Evolutionary conservation across 176 grass and related monocot genomes (phyloP), one percentile per base, ranked within the genome.

Genomic region (Raddia distichophylla): DNA sequence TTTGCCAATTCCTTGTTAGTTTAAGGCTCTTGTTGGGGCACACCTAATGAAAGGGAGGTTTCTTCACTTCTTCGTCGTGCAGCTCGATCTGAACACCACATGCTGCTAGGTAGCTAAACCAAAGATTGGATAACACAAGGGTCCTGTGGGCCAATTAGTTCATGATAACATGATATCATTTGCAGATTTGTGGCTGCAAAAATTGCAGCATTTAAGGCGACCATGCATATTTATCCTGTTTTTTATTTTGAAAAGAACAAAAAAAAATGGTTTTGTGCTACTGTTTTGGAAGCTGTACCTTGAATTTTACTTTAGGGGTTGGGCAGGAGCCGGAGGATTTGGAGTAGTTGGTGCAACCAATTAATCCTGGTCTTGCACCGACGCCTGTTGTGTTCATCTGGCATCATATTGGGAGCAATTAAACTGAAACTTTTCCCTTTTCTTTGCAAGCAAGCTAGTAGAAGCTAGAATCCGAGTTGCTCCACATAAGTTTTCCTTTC

Each of bases 401-500:
- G 63, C 76, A 64, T 33, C 82, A 76, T 59, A 62, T 45, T 57
- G 8, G 13, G 51, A 22, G 70, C 55, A 45, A 72, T 89, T 71
- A 85, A 89, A 82, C 51, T 73, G 42, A 11, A 64, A 8, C 64
- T 81, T 85, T 80, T 50, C 13, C 40, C 40, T 76, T 85, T 85
- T 18, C 70, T 85, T 85, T 71, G 82, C 49, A 32, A 65, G 53
- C 82, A 85, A 89, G 81, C 62, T 64, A 80, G 81, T 37, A 64
- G 58, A 67, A 69, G 10, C 76, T 34, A 6, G 76, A 17, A 19
- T 27, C 37, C 45, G 80, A 32, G 19, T 27, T 70, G 77, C 15
- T 77, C 65, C 70, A 69, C 71, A 54, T 33, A 2, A 8, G 22
- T 68, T 84, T 19, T 10, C 1, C 19, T 32, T 80, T 64, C 32